phyloP scores from a whole-genome alignment of 768 basidiomycete genomes.

The Pseudohyphozyma bogoriensis region DNA sequence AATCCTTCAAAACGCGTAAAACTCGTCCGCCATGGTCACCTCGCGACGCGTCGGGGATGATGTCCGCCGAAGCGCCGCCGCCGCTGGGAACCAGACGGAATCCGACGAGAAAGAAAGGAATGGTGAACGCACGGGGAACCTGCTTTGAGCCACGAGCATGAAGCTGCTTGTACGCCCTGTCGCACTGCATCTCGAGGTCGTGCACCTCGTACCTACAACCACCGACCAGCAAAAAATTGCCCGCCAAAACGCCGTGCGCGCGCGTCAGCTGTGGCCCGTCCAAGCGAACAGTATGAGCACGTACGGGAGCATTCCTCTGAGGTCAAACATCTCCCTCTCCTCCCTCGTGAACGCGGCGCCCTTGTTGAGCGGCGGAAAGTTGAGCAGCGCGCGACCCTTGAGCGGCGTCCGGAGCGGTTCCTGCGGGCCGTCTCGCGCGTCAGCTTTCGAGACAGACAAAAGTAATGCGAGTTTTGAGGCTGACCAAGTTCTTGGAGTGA shows the following conservation, averaged over 20 bases:
- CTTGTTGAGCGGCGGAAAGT: conserved; percentile 36
- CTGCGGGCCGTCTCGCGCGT: too few species aligned
- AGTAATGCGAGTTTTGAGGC: too few species aligned
- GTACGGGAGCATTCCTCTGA: conserved; percentile 40
- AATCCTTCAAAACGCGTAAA: too few species aligned
- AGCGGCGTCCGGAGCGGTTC: conserved; percentile 25
- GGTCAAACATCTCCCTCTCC: conserved; percentile 61
- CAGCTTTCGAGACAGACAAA: too few species aligned
- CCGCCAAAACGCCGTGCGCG: too few species aligned
- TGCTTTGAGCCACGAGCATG: not conserved
- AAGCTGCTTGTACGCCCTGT: conserved; percentile 49
- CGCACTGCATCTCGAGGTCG: conserved; percentile 45
- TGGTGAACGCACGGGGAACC: not conserved
- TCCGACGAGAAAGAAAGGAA: not conserved
- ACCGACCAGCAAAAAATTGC: too few species aligned
- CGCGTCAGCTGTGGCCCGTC: too few species aligned
- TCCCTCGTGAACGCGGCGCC: conserved; percentile 62
- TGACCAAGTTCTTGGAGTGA: not conserved
- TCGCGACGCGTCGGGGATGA: too few species aligned
- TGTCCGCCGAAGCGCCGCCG: too few species aligned
- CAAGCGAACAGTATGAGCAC: too few species aligned
- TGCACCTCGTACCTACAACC: not conserved
- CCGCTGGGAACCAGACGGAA: too few species aligned
- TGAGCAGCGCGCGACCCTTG: conserved; percentile 13
- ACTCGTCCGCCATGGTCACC: too few species aligned